Evolutionary conservation across 78 protist genomes (phyloP).

Genomic region (Speleostelium caveatum): DNA sequence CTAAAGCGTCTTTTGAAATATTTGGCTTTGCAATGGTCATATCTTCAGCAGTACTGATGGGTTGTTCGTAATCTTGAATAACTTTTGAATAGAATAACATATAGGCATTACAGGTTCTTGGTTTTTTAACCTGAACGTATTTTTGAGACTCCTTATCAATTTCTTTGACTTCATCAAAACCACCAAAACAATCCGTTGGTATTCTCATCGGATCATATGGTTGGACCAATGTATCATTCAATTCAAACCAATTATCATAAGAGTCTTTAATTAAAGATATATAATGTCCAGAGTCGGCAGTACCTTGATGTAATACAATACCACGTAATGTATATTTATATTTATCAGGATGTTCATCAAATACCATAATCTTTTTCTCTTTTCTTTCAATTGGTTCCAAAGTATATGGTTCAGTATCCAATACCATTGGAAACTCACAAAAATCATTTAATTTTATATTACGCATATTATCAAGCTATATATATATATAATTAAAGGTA

Average conservation of each 20-base stretch:
- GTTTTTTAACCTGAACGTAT: constrained; percentile 9
- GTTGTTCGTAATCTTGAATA: neutral
- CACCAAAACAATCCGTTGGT: constrained; percentile 88
- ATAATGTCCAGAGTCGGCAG: constrained; percentile 95
- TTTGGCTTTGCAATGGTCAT: neutral
- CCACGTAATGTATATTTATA: constrained; percentile 88
- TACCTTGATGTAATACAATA: constrained; percentile 93
- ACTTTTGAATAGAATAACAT: constrained; percentile 86
- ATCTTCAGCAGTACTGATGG: neutral
- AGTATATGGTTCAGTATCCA: constrained; percentile 88
- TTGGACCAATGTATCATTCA: constrained; percentile 90
- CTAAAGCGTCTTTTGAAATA: constrained; percentile 42
- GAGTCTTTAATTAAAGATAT: constrained; percentile 87
- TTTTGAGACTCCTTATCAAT: constrained; percentile 64
- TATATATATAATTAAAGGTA: neutral
- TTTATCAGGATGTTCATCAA: neutral
- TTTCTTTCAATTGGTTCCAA: constrained; percentile 50
- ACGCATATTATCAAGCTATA: constrained; percentile 79
- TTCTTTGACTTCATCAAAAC: constrained; percentile 81
- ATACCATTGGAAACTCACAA: constrained; percentile 86
- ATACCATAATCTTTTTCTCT: constrained; percentile 17
- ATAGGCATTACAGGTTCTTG: constrained; percentile 90
- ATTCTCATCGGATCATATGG: constrained; percentile 84
- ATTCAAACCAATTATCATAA: constrained; percentile 86
- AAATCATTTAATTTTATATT: constrained; percentile 81